Evolutionary conservation across 768 basidiomycete genomes (phyloP), one percentile per base, ranked within the genome.

Genomic region (Panaeolus papilionaceus): DNA sequence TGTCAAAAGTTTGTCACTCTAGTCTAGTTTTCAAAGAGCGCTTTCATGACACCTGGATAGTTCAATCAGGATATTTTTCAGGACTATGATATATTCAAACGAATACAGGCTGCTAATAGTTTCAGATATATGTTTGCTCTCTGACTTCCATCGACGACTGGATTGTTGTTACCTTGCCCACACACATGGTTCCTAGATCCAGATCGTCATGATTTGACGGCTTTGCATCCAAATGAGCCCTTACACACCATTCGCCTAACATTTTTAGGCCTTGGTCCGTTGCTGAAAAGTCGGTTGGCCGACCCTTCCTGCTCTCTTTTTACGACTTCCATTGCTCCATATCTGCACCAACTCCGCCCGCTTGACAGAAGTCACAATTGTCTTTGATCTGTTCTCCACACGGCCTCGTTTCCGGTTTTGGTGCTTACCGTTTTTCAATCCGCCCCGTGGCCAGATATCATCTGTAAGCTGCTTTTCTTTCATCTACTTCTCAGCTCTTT

Each of bases 131-230:
- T 18, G 26, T 3, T 33, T 7, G 6, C 14, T 58, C 33, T 58
- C 4, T 33, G 33, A 6, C 47, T 49, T 49, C 12, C 28, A 58
- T 58, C 33, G 28, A 28, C 3, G 47, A 20, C 26, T 33, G 54
- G 37, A 28, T 65, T 69, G 42, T 63, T 68, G 74, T 75, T 75
- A 69, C 74, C 74, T 76, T 73, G 75, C 72, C 71, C 74, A 69
- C 74, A 73, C 64, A 66, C 47, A 68, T 66, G 54, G 54, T 58
- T 58, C 54, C 54, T 58, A 58, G 54, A 58, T 58, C 54, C 54
- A 58, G 54, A 58, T 58, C 54, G 54, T 58, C 54, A 28, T 58
- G 54, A 58, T 58, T 58, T 28, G 28, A 28, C 54, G 11, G 33
- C 28, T 58, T 58, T 28, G 49, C 54, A 26, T 58, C 54, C 54